phyloP scores from a whole-genome alignment of 495 filamentous ascomycete genomes.

The Podospora sp. region DNA sequence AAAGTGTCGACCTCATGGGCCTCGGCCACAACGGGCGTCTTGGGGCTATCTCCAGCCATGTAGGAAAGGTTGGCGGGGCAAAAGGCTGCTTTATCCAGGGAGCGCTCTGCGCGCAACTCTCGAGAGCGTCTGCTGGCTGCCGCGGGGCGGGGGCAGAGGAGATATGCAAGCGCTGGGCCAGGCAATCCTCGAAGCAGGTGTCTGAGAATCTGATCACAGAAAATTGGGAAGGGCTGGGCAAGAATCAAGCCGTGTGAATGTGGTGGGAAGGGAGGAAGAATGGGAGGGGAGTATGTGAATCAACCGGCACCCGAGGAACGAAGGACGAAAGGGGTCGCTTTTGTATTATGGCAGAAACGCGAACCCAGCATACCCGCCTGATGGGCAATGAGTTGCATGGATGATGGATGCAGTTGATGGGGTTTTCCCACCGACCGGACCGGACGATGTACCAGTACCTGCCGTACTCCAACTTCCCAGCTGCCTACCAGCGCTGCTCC shows the following conservation, averaged over 20 bases:
- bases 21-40: slow-evolving; percentile 74
- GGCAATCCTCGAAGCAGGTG: too few species aligned
- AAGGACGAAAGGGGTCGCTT: slow-evolving; percentile 25
- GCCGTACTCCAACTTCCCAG: background rate
- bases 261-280: slow-evolving; percentile 16
- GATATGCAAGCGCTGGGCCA: background rate
- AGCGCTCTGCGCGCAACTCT: background rate
- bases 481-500: background rate
- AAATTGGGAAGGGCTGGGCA: background rate
- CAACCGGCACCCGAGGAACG: slow-evolving; percentile 13
- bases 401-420: slow-evolving; percentile 24
- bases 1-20: slow-evolving; percentile 85
- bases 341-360: slow-evolving; percentile 35
- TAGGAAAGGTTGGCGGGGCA: slow-evolving; percentile 36
- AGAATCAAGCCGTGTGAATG: slow-evolving; percentile 4
- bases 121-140: background rate
- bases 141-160: slow-evolving; percentile 1
- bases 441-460: slow-evolving; percentile 30
- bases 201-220: too few species aligned
- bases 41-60: slow-evolving; percentile 68
- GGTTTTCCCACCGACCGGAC: slow-evolving; percentile 24
- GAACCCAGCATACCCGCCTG: slow-evolving; percentile 31
- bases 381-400: slow-evolving; percentile 30
- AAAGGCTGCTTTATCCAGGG: slow-evolving; percentile 1
- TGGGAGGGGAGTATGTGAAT: slow-evolving; percentile 6